Base-by-base conservation (phyloP, 306 rosid species). In the Myrica gale region DNA sequence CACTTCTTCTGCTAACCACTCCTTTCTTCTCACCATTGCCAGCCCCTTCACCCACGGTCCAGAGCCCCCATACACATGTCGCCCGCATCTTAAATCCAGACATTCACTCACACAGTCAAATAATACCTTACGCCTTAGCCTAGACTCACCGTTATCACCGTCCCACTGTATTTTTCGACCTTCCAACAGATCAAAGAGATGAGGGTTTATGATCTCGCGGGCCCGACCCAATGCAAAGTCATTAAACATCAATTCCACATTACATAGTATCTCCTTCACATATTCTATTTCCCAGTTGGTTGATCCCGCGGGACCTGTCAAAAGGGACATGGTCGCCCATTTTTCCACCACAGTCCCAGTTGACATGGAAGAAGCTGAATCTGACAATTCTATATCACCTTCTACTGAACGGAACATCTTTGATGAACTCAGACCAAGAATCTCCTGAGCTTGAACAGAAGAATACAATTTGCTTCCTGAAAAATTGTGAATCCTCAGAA, bases 321-420 rank as follows among this genome's bases (percentile, higher is more conserved):
- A 37, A 71, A 74, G 55, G 37, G 74, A 77, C 68, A 78, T 68
- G 69, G 47, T 12, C 32, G 78, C 43, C 46, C 66, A 82, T 77
- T 81, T 87, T 72, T 81, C 84, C 17, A 66, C 68, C 32, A 81
- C 53, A 61, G 77, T 73, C 75, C 80, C 71, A 10, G 81, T 52
- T 9, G 93, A 83, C 51, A 89, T 80, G 54, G 98, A 92, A 77
- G 97, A 90, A 71, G 97, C 97, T 3, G 97, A 95, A 82, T 92
- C 97, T 12, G 90, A 89, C 61, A 95, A 79, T 83, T 95, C 98
- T 0, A 79, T 55, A 54, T 94, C 96, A 37, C 84, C 79, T 74
- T 88, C 90, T 1, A 80, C 68, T 3, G 83, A 75, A 76, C 75
- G 76, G 74, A 80, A 72, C 78, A 89, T 89, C 81, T 85, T 82